These are phyloP conservation scores for Magnolia sinica DNA, from an alignment of 164 flowering plant species.

Conservation along the genomic window DNA sequence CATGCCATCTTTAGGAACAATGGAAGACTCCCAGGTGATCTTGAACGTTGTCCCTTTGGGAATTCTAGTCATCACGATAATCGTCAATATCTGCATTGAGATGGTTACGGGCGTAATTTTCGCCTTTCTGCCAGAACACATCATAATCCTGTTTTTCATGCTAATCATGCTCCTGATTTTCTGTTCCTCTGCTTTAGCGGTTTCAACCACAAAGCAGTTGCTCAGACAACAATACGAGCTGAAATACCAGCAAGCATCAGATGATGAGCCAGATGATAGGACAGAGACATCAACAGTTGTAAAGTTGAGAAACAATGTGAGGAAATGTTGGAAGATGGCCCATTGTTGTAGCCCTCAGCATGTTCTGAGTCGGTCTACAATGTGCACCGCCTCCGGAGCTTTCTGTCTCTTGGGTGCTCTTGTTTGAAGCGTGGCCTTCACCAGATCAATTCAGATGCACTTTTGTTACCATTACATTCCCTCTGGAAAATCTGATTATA, in stretches of 20 bases:
- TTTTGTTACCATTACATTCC: too few relatives aligned
- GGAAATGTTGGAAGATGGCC: constrained; percentile 59
- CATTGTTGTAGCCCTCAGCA: constrained; percentile 51
- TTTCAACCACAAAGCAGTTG: constrained; percentile 30
- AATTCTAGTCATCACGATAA: constrained; percentile 48
- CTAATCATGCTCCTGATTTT: constrained; percentile 19
- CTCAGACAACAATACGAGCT: constrained; percentile 28
- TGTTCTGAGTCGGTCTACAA: constrained; percentile 50
- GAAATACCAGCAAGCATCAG: neutral
- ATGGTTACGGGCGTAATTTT: constrained; percentile 51
- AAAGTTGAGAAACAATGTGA: constrained; percentile 31
- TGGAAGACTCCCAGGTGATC: constrained; percentile 37
- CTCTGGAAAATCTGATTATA: constrained; percentile 29
- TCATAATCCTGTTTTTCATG: constrained; percentile 32
- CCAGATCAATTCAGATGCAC: constrained; percentile 12
- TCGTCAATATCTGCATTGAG: constrained; percentile 55
- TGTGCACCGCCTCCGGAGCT: constrained; percentile 51
- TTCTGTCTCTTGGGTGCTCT: constrained; percentile 40
- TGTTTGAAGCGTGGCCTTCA: constrained; percentile 30
- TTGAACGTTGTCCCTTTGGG: constrained; percentile 49
- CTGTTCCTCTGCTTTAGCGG: constrained; percentile 6
- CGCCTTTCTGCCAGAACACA: constrained; percentile 37
- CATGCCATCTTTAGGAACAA: constrained; percentile 57
- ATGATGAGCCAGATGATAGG: neutral
- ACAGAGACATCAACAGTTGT: neutral